Evolutionary conservation across 306 rosid species (phyloP).

Genomic region (Medicago ruthenica): DNA sequence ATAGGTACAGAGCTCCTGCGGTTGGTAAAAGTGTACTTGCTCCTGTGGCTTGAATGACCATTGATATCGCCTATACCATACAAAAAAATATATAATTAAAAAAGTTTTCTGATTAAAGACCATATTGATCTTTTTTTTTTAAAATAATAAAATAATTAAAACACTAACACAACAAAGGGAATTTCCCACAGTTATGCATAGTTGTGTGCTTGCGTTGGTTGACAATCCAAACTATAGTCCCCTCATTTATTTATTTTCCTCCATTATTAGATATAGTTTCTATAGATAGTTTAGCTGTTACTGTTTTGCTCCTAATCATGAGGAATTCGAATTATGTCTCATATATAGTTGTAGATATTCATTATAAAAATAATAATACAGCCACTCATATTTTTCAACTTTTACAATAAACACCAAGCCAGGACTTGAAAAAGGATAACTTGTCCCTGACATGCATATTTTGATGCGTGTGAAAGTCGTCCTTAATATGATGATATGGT

Average conservation of each 20-base stretch:
- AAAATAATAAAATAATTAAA: slow-evolving; percentile 5
- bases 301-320: not conserved
- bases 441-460: slow-evolving; percentile 15
- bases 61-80: slow-evolving; percentile 64
- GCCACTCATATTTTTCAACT: not conserved
- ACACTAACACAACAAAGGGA: slow-evolving; percentile 5
- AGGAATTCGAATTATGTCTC: not conserved
- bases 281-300: not conserved
- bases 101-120: slow-evolving; percentile 22
- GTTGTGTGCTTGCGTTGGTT: slow-evolving; percentile 8
- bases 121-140: not conserved
- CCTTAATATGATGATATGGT: slow-evolving; percentile 19
- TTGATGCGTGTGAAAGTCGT: slow-evolving; percentile 19
- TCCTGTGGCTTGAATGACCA: slow-evolving; percentile 78
- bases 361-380: not conserved
- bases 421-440: slow-evolving; percentile 14
- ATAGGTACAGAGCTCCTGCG: slow-evolving; percentile 65
- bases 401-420: slow-evolving; percentile 16
- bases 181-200: slow-evolving; percentile 10
- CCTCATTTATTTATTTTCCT: not conserved
- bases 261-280: not conserved
- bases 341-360: not conserved
- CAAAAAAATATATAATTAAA: slow-evolving; percentile 29
- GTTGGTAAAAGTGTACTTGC: slow-evolving; percentile 64
- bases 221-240: slow-evolving; percentile 22